Conservation (phyloP, 2,329 filamentous ascomycete genomes). For the Xylariaceae sp. region DNA sequence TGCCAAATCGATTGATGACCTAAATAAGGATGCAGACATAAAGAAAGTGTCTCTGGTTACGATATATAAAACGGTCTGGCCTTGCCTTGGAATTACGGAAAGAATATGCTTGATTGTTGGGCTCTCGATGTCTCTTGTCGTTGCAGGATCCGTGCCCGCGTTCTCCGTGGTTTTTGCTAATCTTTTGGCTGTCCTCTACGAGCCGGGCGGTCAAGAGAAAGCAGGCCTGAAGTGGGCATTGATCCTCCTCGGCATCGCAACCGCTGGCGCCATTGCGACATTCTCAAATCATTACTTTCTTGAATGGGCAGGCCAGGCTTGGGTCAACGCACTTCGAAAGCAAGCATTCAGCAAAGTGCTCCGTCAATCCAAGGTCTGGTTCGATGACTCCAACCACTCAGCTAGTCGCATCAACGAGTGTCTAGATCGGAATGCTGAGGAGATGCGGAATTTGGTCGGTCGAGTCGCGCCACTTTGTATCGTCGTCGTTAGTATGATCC, state of each 20-base stretch:
- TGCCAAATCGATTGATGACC: not conserved
- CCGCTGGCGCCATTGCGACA: conserved; percentile 58
- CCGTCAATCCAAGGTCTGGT: conserved; percentile 72
- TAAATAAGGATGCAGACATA: not conserved
- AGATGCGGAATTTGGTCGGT: conserved; percentile 77
- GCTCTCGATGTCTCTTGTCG: conserved; percentile 55
- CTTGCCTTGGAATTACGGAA: conserved; percentile 46
- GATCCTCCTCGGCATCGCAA: conserved; percentile 61
- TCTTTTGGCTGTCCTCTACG: conserved; percentile 65
- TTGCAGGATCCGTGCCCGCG: conserved; percentile 62
- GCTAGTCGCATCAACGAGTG: conserved; percentile 60
- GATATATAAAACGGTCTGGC: conserved; percentile 69
- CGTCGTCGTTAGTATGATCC: conserved; percentile 61
- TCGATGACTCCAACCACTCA: conserved; percentile 62
- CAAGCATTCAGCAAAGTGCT: conserved; percentile 66
- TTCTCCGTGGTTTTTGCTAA: conserved; percentile 74
- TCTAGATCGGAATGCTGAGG: conserved; percentile 77
- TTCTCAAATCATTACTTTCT: conserved; percentile 67
- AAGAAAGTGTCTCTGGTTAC: conserved; percentile 37
- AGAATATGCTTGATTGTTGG: conserved; percentile 56
- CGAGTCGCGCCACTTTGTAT: conserved; percentile 69
- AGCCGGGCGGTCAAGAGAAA: conserved; percentile 42
- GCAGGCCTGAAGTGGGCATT: conserved; percentile 62
- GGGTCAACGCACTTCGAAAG: conserved; percentile 67
- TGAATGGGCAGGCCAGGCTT: conserved; percentile 66